Conservation (phyloP, 225 moss, liverwort and hornwort species). For the Neckera pumila region DNA sequence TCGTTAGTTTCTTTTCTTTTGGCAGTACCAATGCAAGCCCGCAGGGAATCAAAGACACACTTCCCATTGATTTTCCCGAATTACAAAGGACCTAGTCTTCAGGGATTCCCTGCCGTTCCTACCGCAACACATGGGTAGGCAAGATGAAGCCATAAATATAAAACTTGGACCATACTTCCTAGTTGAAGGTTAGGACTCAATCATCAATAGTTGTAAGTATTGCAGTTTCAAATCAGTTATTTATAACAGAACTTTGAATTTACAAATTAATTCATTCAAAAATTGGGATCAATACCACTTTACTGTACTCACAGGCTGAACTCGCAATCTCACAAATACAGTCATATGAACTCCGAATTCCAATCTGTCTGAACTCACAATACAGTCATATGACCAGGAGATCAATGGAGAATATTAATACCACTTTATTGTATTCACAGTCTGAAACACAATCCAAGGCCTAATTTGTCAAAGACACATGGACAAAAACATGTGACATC, state of each 20-base stretch:
- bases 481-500: too few species aligned
- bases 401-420: background rate
- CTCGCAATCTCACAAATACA: background rate
- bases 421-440: background rate
- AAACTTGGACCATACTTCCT: background rate
- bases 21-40: background rate
- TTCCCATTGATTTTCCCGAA: background rate
- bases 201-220: background rate
- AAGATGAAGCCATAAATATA: background rate
- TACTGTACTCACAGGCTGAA: background rate
- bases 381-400: background rate
- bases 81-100: background rate
- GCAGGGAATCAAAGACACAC: too few species aligned
- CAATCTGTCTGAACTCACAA: background rate
- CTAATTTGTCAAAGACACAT: too few species aligned
- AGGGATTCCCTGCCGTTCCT: background rate
- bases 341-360: too few species aligned
- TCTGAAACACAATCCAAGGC: background rate
- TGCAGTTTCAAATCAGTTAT: background rate
- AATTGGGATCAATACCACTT: background rate
- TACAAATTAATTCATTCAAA: background rate
- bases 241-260: background rate
- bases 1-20: background rate
- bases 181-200: background rate
- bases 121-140: background rate